Conservation (phyloP, 805 yeast genomes). For the Wickerhamomyces rabaulensis region DNA sequence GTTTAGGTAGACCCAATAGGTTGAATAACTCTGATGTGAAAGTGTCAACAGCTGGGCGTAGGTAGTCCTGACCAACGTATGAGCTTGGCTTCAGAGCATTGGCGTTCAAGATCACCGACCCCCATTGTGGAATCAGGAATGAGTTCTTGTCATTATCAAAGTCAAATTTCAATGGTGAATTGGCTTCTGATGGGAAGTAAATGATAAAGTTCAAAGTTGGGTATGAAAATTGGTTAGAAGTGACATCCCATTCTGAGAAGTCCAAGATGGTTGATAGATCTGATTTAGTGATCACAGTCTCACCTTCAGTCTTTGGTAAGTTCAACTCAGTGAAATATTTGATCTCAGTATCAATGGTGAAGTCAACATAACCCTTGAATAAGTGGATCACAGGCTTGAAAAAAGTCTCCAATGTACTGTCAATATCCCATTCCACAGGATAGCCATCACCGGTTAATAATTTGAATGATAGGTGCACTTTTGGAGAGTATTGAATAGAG, state of each 20-base stretch:
- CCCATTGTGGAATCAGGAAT: conserved; percentile 88
- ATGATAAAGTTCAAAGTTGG: conserved; percentile 70
- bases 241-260: conserved; percentile 77
- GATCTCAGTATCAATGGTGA: conserved; percentile 75
- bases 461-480: conserved; percentile 71
- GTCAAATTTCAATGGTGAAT: conserved; percentile 44
- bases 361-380: conserved; percentile 54
- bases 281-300: conserved; percentile 31
- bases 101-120: conserved; percentile 43
- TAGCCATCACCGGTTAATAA: conserved; percentile 65
- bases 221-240: conserved; percentile 47
- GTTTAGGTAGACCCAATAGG: conserved; percentile 61
- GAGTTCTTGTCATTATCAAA: conserved; percentile 24
- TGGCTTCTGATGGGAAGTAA: conserved; percentile 51
- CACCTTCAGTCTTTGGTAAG: conserved; percentile 18
- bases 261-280: conserved; percentile 77
- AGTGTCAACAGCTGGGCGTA: conserved; percentile 55
- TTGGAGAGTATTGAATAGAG: conserved; percentile 42
- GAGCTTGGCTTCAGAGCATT: conserved; percentile 23
- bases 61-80: conserved; percentile 35
- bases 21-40: conserved; percentile 74
- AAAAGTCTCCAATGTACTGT: conserved; percentile 39
- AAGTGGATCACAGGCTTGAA: conserved; percentile 52
- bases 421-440: conserved; percentile 72
- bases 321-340: conserved; percentile 49